phyloP scores from a whole-genome alignment of 495 filamentous ascomycete genomes.

The Aspergillus nidulans region DNA sequence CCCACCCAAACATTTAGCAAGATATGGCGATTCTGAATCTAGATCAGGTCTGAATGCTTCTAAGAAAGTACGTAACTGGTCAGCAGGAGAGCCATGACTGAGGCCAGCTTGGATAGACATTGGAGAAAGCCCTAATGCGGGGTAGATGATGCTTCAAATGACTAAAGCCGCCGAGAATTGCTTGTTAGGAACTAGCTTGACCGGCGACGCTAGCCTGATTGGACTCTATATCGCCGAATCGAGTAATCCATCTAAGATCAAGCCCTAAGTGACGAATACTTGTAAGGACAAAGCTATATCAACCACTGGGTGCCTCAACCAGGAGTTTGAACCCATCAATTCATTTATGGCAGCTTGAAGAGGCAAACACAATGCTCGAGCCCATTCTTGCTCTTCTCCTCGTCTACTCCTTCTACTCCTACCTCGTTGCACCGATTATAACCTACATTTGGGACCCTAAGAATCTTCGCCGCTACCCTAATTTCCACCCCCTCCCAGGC shows the following conservation, averaged over 20 bases:
- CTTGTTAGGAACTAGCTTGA: neutral
- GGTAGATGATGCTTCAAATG: neutral
- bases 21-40: neutral
- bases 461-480: slow-evolving; percentile 40
- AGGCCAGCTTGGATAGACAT: neutral
- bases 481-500: slow-evolving; percentile 31
- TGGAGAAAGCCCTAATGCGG: neutral
- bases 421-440: slow-evolving; percentile 6
- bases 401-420: slow-evolving; percentile 12
- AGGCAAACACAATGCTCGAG: neutral
- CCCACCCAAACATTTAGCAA: neutral
- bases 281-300: neutral
- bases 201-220: neutral
- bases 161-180: neutral
- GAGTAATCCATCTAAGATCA: neutral
- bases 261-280: neutral
- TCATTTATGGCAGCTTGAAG: no score
- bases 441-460: slow-evolving; percentile 36
- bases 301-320: neutral
- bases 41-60: no score
- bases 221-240: neutral
- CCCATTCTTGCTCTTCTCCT: neutral
- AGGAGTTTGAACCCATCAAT: neutral
- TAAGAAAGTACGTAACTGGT: no score
- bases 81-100: neutral